Evolutionary conservation across 2,329 filamentous ascomycete species (phyloP), one percentile per base, ranked within the genome.

Genomic region (Phoma sp.): DNA sequence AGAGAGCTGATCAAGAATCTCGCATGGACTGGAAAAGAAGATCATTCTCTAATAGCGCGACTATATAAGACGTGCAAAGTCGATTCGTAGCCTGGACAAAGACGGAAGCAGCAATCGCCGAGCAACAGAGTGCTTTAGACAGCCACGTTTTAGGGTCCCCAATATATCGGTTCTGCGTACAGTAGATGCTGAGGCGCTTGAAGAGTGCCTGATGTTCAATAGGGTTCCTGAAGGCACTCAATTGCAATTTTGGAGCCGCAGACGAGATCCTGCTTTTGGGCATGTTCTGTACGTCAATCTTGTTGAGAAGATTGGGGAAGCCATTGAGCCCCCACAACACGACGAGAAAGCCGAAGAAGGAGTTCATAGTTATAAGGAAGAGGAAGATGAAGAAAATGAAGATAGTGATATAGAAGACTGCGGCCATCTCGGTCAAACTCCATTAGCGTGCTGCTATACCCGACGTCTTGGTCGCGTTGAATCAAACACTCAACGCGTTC

Each of bases 151-250:
- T 14, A 12, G 15, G 15, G n/a, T 47, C 26, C 26, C 21, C 28
- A 25, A 38, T 34, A 28, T 42, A 53, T 32, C 12, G 14, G 6
- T 53, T 38, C 42, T 53, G 49, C 42, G n/a, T 53, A 25, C 49
- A 53, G 49, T 53, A 18, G 42, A 53, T 42, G 49, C 42, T 5
- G 17, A 25, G 18, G 33, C 49, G 28, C 33, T 47, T 30, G 49
- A 53, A 28, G 38, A 21, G 23, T 50, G 47, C 34, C 20, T 50
- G 23, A 32, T 5, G 18, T 50, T 33, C 23, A n/a, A 37, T 28
- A 28, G 26, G 18, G 37, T 50, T 34, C 29, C 47, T 34, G 21
- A 34, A 50, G 38, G 34, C 20, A n/a, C 12, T 28, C 36, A 40
- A 15, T 11, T 23, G 18, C 11, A 37, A 25, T 50, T 32, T 28